Base-by-base conservation (phyloP, 805 yeast genomes). In the Ogataea sp. region DNA sequence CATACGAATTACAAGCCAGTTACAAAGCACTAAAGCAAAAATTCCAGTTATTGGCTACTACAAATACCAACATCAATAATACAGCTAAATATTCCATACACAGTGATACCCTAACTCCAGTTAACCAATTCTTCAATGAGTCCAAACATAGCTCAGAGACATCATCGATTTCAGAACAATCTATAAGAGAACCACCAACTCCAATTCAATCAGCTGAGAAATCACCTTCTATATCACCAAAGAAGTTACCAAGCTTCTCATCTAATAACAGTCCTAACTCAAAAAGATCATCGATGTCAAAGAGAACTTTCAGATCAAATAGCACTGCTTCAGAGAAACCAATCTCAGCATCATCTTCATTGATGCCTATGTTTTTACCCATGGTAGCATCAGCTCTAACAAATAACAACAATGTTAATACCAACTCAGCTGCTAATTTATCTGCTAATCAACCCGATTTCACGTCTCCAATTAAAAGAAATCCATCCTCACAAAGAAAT, bases 1-100 rank as follows among this genome's bases (percentile, higher is more conserved):
- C 79, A 16, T 68, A 65, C 48, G 75, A 76, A 37, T 67, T 75
- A 3, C 71, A 68, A 42, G 59, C 62, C 32, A 56, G 62, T 30
- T 71, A 70, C 45, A 57, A 61, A 27, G 52, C 51, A 25, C 25
- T 63, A 18, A 47, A 55, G 39, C 33, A 30, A 30, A 30, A n/a
- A 18, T 18, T 6, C 18, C 21, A 30, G 16, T 29, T 16, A n/a
- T n/a, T n/a, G n/a, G n/a, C n/a, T n/a, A n/a, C n/a, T n/a, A n/a
- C n/a, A n/a, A n/a, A n/a, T n/a, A n/a, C n/a, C n/a, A n/a, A n/a
- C n/a, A n/a, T n/a, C n/a, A n/a, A n/a, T n/a, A n/a, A n/a, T n/a
- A n/a, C n/a, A n/a, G n/a, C n/a, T n/a, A n/a, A n/a, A n/a, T n/a
- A n/a, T n/a, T n/a, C n/a, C n/a, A n/a, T n/a, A n/a, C n/a, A n/a